Evolutionary conservation across 2,329 filamentous ascomycete species (phyloP), one percentile per base, ranked within the genome.

Genomic region (Ophiostoma montium): DNA sequence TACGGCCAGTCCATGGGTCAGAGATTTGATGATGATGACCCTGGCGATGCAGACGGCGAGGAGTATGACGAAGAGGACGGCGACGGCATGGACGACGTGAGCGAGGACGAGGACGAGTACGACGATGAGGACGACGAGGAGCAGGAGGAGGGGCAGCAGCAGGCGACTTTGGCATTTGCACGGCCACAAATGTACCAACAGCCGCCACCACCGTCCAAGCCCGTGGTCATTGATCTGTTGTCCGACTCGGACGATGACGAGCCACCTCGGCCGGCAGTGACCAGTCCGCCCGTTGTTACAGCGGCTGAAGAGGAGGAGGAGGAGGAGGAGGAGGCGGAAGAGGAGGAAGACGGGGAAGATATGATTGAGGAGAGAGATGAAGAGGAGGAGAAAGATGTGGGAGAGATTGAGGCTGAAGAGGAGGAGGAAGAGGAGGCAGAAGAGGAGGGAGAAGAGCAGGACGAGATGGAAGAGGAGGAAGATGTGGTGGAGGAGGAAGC

Each of bases 201-300:
- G 15, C 16, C 39, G 23, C 38, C n/a, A 11, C 47, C 39, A 27
- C 18, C 47, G n/a, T 16, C 48, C 3, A 23, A 52, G 11, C 67
- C 68, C 1, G 63, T 72, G 4, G 63, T 72, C 16, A 74, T 74
- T 51, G 65, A 65, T 48, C 56, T 74, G 10, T 59, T 73, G 3
- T 71, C 70, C 0, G 68, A 72, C 50, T 69, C 66, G 2, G 69
- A 71, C 31, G 62, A 65, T 41, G 61, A 67, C 10, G 48, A 46
- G 6, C 21, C 23, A 8, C 38, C 44, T 2, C 35, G 15, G 30
- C 27, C 10, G 11, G 8, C 27, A 16, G 39, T 7, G 21, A 5
- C 39, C 8, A 43, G 39, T 10, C 13, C 23, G n/a, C 23, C 41
- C 12, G 30, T 19, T 19, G 5, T 23, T 6, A 16, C 36, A 9